Base-by-base conservation (phyloP, 768 basidiomycete species). In the Collybiopsis confluens region DNA sequence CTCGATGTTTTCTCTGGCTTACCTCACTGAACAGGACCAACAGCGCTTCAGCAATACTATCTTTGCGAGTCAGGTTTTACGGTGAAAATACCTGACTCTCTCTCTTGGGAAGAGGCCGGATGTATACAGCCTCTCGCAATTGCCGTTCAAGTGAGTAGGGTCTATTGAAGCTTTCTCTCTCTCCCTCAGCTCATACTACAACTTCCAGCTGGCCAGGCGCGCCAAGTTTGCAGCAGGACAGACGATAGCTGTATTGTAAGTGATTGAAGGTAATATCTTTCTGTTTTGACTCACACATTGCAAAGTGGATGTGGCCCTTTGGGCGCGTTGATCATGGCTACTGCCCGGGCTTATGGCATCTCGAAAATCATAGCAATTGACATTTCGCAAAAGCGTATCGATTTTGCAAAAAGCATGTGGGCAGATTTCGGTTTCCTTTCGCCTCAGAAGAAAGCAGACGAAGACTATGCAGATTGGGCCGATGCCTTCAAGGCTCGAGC, bases 61-160 rank as follows among this genome's bases (percentile, higher is more conserved):
- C 55, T 50, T 13, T 59, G 58, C 33, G 58, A 56, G 33, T 54
- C 55, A 4, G 60, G 57, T 20, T 56, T 54, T 45, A 36, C 47
- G 18, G 56, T 61, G 10, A 61, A 61, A 30, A 54, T 61, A 5
- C 60, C 60, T 33, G 55, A 59, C 18, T 43, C 55, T 20, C 16
- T 61, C 5, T 46, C 59, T 18, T 61, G 60, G 60, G 55, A 59
- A 45, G 56, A 59, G 45, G 60, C 58, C 16, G 60, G 60, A 16
- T 61, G 60, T 43, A 61, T 61, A 23, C 58, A 61, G 38, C 60
- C 60, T 21, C 48, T 61, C 9, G 60, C 60, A 28, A 54, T 61
- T 8, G 58, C 58, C 6, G 52, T 61, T 24, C 58, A 56, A 33
- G 55, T 56, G 33, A n/a, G 37, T 38, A n/a, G n/a, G n/a, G n/a